phyloP scores from a whole-genome alignment of 768 basidiomycete species.

The Kwoniella sp. region DNA sequence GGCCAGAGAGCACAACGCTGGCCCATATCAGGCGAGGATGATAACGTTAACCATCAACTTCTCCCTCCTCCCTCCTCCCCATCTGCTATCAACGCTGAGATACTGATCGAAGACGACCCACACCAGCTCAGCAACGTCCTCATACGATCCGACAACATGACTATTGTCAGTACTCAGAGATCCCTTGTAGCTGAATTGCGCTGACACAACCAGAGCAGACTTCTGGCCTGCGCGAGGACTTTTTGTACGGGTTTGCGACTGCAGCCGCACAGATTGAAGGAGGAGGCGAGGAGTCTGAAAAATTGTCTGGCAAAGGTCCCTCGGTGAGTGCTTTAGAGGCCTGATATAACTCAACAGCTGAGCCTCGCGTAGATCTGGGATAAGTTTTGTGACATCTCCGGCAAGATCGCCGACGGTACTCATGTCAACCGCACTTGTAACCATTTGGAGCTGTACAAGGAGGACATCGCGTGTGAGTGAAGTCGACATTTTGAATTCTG shows the following conservation, averaged over 20 bases:
- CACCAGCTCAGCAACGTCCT: too few relatives aligned
- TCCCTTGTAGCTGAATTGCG: too few relatives aligned
- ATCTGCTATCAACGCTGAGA: too few relatives aligned
- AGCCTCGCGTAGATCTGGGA: constrained; percentile 63
- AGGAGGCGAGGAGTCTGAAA: constrained; percentile 58
- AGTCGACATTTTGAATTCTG: neutral
- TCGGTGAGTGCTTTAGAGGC: constrained; percentile 36
- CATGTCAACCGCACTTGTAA: constrained; percentile 72
- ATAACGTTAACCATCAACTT: too few relatives aligned
- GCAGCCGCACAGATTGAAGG: constrained; percentile 78
- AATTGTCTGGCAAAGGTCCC: constrained; percentile 30
- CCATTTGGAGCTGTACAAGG: constrained; percentile 67
- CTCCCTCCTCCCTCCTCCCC: too few relatives aligned
- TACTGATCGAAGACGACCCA: too few relatives aligned
- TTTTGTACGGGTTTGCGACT: constrained; percentile 53
- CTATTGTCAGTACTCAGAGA: neutral
- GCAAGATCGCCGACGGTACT: constrained; percentile 69
- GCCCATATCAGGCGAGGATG: too few relatives aligned
- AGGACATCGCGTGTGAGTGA: constrained; percentile 42
- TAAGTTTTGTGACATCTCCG: constrained; percentile 66
- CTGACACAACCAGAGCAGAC: too few relatives aligned
- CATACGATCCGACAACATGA: neutral
- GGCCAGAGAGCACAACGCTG: too few relatives aligned
- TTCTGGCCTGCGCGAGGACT: constrained; percentile 25
- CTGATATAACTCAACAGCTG: too few relatives aligned